Percentiles rank a stretch among this genome's conserved stretches.
phyloP scores from a whole-genome alignment of 2,329 filamentous ascomycete species.

The Penicillium sp. region DNA sequence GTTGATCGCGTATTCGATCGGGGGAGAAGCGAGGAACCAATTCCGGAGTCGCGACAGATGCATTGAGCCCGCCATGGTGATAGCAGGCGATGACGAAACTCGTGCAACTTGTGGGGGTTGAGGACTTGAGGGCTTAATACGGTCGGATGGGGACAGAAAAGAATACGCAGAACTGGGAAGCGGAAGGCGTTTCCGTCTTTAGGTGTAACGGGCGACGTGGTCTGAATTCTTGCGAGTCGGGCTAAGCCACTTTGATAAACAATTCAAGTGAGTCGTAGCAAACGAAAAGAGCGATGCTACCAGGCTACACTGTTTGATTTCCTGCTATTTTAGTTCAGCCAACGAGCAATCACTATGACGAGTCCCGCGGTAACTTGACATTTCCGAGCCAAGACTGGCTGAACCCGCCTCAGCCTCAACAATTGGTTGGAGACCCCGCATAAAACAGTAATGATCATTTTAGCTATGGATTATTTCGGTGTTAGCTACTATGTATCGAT shows the following conservation, averaged over 20 bases:
- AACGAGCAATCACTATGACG: constrained; percentile 4
- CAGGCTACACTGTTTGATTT: constrained; percentile 28
- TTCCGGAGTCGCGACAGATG: constrained; percentile 59
- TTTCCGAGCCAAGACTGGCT: constrained; percentile 3
- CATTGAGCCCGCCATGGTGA: constrained; percentile 48
- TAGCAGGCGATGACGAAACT: neutral
- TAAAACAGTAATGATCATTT: neutral
- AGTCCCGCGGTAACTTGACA: constrained; percentile 4
- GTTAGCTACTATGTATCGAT: neutral
- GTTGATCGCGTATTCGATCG: constrained; percentile 81
- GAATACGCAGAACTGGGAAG: constrained; percentile 2
- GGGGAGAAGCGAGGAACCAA: constrained; percentile 84
- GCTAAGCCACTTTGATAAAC: neutral
- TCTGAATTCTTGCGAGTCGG: constrained; percentile 9
- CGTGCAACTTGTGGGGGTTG: constrained; percentile 6
- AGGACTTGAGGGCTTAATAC: constrained; percentile 1
- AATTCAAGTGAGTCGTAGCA: neutral
- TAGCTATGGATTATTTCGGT: neutral
- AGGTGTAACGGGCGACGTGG: constrained; percentile 21
- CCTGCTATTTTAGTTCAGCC: constrained; percentile 7
- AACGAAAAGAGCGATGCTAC: neutral
- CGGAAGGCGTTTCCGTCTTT: neutral
- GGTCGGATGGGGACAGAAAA: constrained; percentile 3
- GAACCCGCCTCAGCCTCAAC: neutral
- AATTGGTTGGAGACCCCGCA: constrained; percentile 5